Evolutionary conservation across 306 rosid genomes (phyloP).

Genomic region (Fragaria nilgerrensis): DNA sequence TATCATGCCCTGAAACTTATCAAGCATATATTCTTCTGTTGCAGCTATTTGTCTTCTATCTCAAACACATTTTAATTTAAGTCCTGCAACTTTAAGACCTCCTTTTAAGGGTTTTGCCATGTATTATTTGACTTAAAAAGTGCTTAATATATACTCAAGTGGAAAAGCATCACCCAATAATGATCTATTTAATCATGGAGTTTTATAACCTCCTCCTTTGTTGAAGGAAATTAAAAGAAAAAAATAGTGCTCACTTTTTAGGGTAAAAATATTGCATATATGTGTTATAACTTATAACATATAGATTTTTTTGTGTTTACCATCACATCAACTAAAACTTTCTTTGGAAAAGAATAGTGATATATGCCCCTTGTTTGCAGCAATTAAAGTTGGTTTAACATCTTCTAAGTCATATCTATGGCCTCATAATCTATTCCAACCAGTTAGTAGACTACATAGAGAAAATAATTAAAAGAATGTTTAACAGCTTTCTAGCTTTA

Average conservation of each 20-base stretch:
- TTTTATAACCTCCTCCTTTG: too few species aligned
- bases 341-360: not conserved
- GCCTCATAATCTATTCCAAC: not conserved
- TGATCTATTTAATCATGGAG: not conserved
- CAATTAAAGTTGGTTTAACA: not conserved
- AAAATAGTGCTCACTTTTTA: not conserved
- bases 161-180: constrained; percentile 19
- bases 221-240: not conserved
- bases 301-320: not conserved
- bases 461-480: not conserved
- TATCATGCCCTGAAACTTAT: constrained; percentile 47
- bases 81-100: constrained; percentile 52
- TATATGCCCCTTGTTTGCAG: not conserved
- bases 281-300: not conserved
- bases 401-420: not conserved
- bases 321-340: constrained; percentile 3
- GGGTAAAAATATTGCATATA: not conserved
- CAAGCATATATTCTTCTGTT: constrained; percentile 64
- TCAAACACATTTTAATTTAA: constrained; percentile 35
- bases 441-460: not conserved
- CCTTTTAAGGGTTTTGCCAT: constrained; percentile 50
- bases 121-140: constrained; percentile 33
- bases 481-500: not conserved
- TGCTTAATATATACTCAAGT: constrained; percentile 23
- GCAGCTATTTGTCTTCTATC: constrained; percentile 52